phyloP scores from a whole-genome alignment of 805 yeast genomes.

The Pichia membranifaciens region DNA sequence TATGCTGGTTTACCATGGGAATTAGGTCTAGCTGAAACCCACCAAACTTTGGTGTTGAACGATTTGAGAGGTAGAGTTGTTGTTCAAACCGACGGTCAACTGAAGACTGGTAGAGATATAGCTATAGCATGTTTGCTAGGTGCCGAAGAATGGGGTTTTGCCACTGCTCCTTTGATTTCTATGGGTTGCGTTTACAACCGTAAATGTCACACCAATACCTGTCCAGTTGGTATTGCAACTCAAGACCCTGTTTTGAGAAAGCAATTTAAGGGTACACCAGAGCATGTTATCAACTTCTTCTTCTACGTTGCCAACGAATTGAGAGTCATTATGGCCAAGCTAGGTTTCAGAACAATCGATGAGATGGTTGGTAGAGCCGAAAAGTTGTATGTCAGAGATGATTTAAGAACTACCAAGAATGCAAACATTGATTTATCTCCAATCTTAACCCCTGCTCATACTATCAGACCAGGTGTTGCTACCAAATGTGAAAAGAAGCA shows the following conservation, averaged over 20 bases:
- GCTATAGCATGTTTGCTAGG: constrained; percentile 95
- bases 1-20: constrained; percentile 99
- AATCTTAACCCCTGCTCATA: constrained; percentile 92
- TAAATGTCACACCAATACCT: constrained; percentile 87
- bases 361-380: constrained; percentile 99
- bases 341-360: constrained; percentile 91
- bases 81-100: constrained; percentile 97
- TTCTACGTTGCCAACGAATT: constrained; percentile 90
- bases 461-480: constrained; percentile 94
- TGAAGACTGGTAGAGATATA: constrained; percentile 94
- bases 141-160: constrained; percentile 98
- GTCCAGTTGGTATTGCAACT: constrained; percentile 98
- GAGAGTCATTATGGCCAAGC: constrained; percentile 85
- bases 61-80: constrained; percentile 93
- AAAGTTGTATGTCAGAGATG: constrained; percentile 78
- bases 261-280: constrained; percentile 95
- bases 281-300: constrained; percentile 96
- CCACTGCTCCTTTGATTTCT: constrained; percentile 93
- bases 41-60: constrained; percentile 91
- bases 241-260: constrained; percentile 92
- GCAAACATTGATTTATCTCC: constrained; percentile 89
- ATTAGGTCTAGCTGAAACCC: constrained; percentile 95
- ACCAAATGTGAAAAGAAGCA: constrained; percentile 88
- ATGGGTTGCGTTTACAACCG: constrained; percentile 98
- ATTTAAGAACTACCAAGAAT: constrained; percentile 80